Evolutionary conservation across 805 yeast genomes (phyloP).

Genomic region (Maudiozyma serrabonitensis): DNA sequence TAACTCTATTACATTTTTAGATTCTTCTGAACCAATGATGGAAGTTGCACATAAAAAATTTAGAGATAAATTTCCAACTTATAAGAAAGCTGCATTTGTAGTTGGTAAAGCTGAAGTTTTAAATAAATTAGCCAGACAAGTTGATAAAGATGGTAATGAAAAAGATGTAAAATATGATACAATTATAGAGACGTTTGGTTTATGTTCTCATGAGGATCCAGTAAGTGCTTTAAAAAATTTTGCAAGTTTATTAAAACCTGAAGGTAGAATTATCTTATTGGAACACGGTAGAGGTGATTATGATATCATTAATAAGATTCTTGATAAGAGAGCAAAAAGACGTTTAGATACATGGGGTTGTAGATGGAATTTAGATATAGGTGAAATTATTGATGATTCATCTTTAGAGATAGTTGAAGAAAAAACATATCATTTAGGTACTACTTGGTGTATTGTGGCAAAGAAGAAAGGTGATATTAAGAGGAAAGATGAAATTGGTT

Average conservation of each 20-base stretch:
- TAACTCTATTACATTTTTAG: slow-evolving; percentile 73
- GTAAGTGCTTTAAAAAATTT: slow-evolving; percentile 70
- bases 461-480: slow-evolving; percentile 61
- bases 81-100: slow-evolving; percentile 70
- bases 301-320: slow-evolving; percentile 63
- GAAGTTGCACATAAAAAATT: slow-evolving; percentile 70
- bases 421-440: slow-evolving; percentile 77
- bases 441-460: slow-evolving; percentile 80
- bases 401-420: slow-evolving; percentile 78
- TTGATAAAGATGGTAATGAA: slow-evolving; percentile 18
- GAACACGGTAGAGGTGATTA: slow-evolving; percentile 90
- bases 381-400: slow-evolving; percentile 71
- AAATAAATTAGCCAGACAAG: slow-evolving; percentile 39
- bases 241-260: slow-evolving; percentile 65
- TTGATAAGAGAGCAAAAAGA: slow-evolving; percentile 75
- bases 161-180: slow-evolving; percentile 67
- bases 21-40: slow-evolving; percentile 80
- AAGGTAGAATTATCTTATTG: slow-evolving; percentile 75
- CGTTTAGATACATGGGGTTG: slow-evolving; percentile 93
- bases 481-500: slow-evolving; percentile 36
- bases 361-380: slow-evolving; percentile 93
- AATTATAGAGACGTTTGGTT: slow-evolving; percentile 85
- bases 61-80: slow-evolving; percentile 53
- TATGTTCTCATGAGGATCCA: slow-evolving; percentile 94
- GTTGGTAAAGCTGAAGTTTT: slow-evolving; percentile 85